Base-by-base conservation (phyloP, 1,139 yeast species). In the Suhomyces choctaworum region DNA sequence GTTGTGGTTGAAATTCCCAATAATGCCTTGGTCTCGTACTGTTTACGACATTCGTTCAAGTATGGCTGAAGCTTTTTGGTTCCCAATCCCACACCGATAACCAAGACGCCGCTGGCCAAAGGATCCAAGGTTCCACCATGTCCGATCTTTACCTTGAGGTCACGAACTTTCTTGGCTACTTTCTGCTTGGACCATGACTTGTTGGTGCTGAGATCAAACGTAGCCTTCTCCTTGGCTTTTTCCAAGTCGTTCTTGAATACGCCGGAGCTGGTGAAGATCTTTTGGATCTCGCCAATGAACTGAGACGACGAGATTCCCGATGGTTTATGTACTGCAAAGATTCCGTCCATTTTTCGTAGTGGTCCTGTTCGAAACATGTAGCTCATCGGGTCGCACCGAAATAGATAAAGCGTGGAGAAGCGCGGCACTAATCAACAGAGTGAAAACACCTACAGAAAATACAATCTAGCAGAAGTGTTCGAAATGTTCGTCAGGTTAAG, bases 51-150 rank as follows among this genome's bases (percentile, higher is more conserved):
- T 16, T 87, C 88, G 25, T 82, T 74, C 27, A 83, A 69, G 51
- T 84, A 89, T 41, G 77, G 70, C 39, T 80, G 82, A 30, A 94
- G 66, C 54, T 76, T 70, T 56, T 90, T 92, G 3, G 99, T 94
- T 2, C 98, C 98, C 2, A 68, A 48, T 7, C 97, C 97, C 16
- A 94, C 77, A 4, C 98, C 99, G 40, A 94, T 73, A 2, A 94
- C 94, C 40, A 92, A 60, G 2, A 92, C 92, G 7, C 99, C 99
- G 20, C 89, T 80, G 0, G 99, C 99, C 38, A 88, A 61, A 0
- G 97, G 97, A 54, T 94, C 99, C 29, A 94, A 68, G 0, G 99
- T 92, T 5, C 99, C 99, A 6, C 98, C 99, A 60, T 94, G 99
- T 1, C 99, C 99, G 66, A 92, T 83, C 54, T 94, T 92, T 20